phyloP scores from a whole-genome alignment of 805 yeast genomes.

The Ogataea salicorniae region DNA sequence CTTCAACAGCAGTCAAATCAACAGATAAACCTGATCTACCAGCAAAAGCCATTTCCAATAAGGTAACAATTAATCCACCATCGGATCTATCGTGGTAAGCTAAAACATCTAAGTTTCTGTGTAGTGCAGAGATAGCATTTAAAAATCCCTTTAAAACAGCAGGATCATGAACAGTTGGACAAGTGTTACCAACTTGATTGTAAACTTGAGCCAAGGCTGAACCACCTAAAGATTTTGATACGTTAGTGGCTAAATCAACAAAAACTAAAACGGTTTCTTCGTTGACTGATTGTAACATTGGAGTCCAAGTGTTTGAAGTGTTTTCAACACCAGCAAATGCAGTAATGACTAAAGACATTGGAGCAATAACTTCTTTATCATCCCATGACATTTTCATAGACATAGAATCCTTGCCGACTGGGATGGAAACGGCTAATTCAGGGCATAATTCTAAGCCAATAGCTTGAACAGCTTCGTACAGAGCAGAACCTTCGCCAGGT shows the following conservation, averaged over 20 bases:
- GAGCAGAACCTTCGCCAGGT: conserved; percentile 89
- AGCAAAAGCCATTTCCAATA: conserved; percentile 95
- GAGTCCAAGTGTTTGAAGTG: conserved; percentile 94
- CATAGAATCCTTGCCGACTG: conserved; percentile 99
- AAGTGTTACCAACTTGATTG: conserved; percentile 74
- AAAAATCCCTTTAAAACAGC: conserved; percentile 62
- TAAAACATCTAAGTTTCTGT: conserved; percentile 57
- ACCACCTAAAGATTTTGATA: conserved; percentile 69
- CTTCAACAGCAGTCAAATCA: conserved; percentile 30
- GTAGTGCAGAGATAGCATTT: conserved; percentile 65
- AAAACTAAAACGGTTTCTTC: conserved; percentile 62
- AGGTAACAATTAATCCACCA: conserved; percentile 87
- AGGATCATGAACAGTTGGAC: conserved; percentile 79
- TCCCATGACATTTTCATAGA: conserved; percentile 99
- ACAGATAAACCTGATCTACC: conserved; percentile 80
- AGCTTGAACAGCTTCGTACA: conserved; percentile 96
- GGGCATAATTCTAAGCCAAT: conserved; percentile 94
- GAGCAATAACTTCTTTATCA: conserved; percentile 89
- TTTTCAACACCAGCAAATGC: conserved; percentile 85
- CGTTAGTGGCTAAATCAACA: conserved; percentile 68
- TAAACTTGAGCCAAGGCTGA: conserved; percentile 94
- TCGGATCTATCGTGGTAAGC: conserved; percentile 96
- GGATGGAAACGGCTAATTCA: conserved; percentile 82
- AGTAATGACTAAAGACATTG: conserved; percentile 83
- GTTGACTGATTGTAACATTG: conserved; percentile 51